Evolutionary conservation across 345 rosid species (phyloP).

Genomic region (Populus nigra): DNA sequence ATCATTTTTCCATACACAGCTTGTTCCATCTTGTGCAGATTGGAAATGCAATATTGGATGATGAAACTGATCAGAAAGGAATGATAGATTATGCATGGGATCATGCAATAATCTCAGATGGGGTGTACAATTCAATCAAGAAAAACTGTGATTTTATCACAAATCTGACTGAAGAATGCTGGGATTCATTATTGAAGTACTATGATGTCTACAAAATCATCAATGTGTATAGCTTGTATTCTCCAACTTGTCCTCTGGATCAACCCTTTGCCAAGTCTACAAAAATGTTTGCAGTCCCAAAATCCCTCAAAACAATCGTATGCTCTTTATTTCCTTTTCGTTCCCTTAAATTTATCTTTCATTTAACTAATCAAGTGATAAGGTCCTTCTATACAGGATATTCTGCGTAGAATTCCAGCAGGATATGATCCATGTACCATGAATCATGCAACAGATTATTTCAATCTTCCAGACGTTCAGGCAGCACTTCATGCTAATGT

Average conservation of each 20-base stretch:
- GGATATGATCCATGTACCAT: slow-evolving; percentile 16
- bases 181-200: too few species aligned
- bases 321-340: too few species aligned
- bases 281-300: too few species aligned
- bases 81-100: not conserved
- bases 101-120: not conserved
- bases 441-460: not conserved
- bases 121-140: not conserved
- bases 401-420: not conserved
- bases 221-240: too few species aligned
- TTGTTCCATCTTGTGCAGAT: slow-evolving; percentile 5
- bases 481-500: slow-evolving; percentile 20
- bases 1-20: not conserved
- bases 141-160: not conserved
- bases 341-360: too few species aligned
- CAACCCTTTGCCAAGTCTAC: too few species aligned
- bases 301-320: too few species aligned
- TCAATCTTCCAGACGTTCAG: slow-evolving; percentile 22
- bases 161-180: too few species aligned
- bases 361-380: too few species aligned
- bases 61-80: not conserved
- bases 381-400: not conserved
- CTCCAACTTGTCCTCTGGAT: too few species aligned
- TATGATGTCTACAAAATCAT: too few species aligned
- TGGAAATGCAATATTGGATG: slow-evolving; percentile 23